Evolutionary conservation across 768 basidiomycete species (phyloP), one percentile per base, ranked within the genome.

Genomic region (Lentinula guzmanii): DNA sequence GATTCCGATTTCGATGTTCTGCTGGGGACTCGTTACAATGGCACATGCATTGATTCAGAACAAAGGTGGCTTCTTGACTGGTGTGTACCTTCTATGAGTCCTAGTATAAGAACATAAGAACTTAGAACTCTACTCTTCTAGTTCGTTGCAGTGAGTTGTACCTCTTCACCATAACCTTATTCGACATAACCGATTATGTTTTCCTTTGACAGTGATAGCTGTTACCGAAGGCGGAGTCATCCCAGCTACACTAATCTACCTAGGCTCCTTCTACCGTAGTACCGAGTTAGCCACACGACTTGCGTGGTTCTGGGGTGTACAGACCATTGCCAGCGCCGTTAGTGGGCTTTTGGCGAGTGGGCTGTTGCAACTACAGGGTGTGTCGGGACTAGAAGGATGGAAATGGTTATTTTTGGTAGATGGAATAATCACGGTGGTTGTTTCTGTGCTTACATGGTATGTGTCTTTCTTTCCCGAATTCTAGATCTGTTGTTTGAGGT

Each of bases 301-400:
- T 1, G 78, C 75, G 7, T 73, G 74, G 64, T 81, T 79, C 70
- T 81, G 78, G 73, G 77, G 75, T 21, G 67, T 74, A 16, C 76
- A 74, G 65, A 62, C 67, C 10, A 70, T 77, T 24, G 76, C 76
- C 1, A 74, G 74, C 65, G 77, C 77, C 10, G 70, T 73, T 10
- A 77, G 76, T 63, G 76, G 76, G 15, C 67, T 77, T 4, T 76
- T 77, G 75, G 75, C 76, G 0, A 75, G 74, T 52, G 76, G 75
- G 2, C 68, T 77, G 5, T 67, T 77, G 3, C 73, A 73, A 55
- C 54, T 77, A n/a, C 67, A 73, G 5, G 76, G 76, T 16, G 61
- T 70, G 1, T 66, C 62, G 0, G 76, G 76, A 13, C 63, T 77
- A 15, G 72, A 74, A 55, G 76, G 76, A 1, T 77, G 76, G 76